A percentile compares a stretch with the other conserved stretches of the same genome.
Evolutionary conservation across 345 rosid genomes (phyloP).

Genomic region (Clausena lansium): DNA sequence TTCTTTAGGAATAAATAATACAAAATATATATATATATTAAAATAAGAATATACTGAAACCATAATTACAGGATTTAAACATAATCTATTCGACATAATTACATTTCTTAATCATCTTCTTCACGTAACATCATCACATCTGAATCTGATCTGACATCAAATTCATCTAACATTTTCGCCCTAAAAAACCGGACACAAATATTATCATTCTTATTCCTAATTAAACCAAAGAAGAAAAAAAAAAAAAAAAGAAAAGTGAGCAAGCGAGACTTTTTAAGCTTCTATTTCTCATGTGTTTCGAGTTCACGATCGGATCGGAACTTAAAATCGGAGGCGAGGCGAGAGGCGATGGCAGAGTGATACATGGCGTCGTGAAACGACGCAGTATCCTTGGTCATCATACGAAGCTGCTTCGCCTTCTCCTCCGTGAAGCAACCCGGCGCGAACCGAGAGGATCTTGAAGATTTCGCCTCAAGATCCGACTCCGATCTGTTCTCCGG

Average conservation of each 20-base stretch:
- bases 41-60: background rate
- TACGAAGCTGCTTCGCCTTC: conserved; percentile 59
- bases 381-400: conserved; percentile 40
- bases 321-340: conserved; percentile 55
- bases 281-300: background rate
- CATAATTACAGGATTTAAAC: background rate
- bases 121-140: background rate
- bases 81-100: background rate
- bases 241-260: too few species aligned
- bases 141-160: background rate
- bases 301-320: conserved; percentile 19
- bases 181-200: background rate
- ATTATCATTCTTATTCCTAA: background rate
- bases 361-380: conserved; percentile 74
- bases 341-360: conserved; percentile 65
- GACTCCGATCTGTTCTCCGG: conserved; percentile 5
- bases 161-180: background rate
- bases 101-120: conserved; percentile 2
- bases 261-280: background rate
- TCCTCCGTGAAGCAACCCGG: conserved; percentile 59
- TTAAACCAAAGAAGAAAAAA: background rate
- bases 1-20: background rate
- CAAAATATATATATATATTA: background rate
- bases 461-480: conserved; percentile 13
- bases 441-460: conserved; percentile 27